phyloP scores from a whole-genome alignment of 1,284 basidiomycete genomes.

The Papiliotrema fonsecae region DNA sequence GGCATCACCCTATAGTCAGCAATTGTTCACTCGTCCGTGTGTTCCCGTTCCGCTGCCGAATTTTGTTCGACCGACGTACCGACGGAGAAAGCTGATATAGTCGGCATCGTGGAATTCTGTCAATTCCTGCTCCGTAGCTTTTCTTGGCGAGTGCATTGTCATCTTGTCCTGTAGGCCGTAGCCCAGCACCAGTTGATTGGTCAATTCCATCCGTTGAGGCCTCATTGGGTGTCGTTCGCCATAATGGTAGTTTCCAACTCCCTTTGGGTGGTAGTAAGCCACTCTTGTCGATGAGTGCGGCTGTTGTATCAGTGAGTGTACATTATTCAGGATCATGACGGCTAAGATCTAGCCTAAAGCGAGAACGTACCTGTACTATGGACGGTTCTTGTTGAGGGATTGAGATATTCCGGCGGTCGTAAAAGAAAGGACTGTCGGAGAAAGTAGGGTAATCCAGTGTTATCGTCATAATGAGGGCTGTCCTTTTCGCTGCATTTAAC shows the following conservation, averaged over 20 bases:
- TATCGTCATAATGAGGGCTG: constrained; percentile 9
- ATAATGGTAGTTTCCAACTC: constrained; percentile 92
- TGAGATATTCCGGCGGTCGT: constrained; percentile 37
- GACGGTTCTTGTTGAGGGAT: constrained; percentile 38
- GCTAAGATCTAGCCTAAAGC: background rate
- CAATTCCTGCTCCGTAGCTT: constrained; percentile 85
- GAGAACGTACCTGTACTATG: constrained; percentile 35
- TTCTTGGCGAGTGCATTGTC: constrained; percentile 83
- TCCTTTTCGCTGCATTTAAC: background rate
- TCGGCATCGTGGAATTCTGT: constrained; percentile 86
- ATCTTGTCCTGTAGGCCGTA: constrained; percentile 97
- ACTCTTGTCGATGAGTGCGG: constrained; percentile 82
- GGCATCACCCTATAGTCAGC: constrained; percentile 35
- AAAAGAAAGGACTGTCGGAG: constrained; percentile 48
- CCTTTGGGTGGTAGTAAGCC: constrained; percentile 91
- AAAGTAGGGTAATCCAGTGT: constrained; percentile 42
- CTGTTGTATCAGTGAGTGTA: constrained; percentile 45
- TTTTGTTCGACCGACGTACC: constrained; percentile 53
- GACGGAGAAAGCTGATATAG: constrained; percentile 90
- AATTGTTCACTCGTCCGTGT: too few species aligned
- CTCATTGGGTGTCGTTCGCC: constrained; percentile 99
- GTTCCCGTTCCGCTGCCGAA: too few species aligned
- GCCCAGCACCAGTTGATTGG: constrained; percentile 91
- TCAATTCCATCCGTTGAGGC: constrained; percentile 87
- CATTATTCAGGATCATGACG: background rate